Evolutionary conservation across 2,329 filamentous ascomycete species (phyloP).

Genomic region (Pseudonectria foliicola): DNA sequence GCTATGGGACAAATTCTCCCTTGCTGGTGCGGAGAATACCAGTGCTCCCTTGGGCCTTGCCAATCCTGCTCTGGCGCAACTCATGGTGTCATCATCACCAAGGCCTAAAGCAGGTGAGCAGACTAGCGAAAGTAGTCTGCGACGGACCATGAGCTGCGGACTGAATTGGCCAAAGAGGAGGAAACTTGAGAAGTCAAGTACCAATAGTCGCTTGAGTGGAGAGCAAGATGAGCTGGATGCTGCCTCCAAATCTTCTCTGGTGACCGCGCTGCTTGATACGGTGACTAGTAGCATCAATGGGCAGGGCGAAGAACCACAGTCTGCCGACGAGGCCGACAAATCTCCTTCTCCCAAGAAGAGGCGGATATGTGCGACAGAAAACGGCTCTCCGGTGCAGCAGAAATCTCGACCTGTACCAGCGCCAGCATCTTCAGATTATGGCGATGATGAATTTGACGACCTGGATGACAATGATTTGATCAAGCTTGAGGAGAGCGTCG

Average conservation of each 20-base stretch:
- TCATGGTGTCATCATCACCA: constrained; percentile 66
- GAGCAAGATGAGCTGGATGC: constrained; percentile 37
- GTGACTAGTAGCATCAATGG: constrained; percentile 49
- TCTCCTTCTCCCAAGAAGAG: constrained; percentile 41
- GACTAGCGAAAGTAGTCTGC: constrained; percentile 40
- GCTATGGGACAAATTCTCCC: constrained; percentile 69
- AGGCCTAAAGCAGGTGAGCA: constrained; percentile 41
- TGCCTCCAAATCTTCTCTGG: constrained; percentile 48
- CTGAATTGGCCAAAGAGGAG: constrained; percentile 66
- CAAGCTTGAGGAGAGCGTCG: constrained; percentile 42
- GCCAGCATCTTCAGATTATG: constrained; percentile 40
- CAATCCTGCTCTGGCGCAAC: constrained; percentile 54
- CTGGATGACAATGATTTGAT: constrained; percentile 55
- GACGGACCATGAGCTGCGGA: constrained; percentile 62
- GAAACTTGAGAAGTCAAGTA: constrained; percentile 45
- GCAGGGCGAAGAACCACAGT: constrained; percentile 28
- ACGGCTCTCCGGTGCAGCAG: constrained; percentile 17
- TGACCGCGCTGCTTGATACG: constrained; percentile 59
- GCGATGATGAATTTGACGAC: constrained; percentile 51
- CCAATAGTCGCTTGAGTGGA: constrained; percentile 25
- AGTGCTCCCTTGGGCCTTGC: constrained; percentile 37
- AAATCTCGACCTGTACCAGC: constrained; percentile 6
- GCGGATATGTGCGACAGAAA: constrained; percentile 14
- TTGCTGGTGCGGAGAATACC: constrained; percentile 35
- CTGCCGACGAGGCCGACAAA: constrained; percentile 23